A percentile compares a stretch with the other conserved stretches of the same genome.
Evolutionary conservation across 495 filamentous ascomycete genomes (phyloP).

Genomic region (Aspergillus leporis): DNA sequence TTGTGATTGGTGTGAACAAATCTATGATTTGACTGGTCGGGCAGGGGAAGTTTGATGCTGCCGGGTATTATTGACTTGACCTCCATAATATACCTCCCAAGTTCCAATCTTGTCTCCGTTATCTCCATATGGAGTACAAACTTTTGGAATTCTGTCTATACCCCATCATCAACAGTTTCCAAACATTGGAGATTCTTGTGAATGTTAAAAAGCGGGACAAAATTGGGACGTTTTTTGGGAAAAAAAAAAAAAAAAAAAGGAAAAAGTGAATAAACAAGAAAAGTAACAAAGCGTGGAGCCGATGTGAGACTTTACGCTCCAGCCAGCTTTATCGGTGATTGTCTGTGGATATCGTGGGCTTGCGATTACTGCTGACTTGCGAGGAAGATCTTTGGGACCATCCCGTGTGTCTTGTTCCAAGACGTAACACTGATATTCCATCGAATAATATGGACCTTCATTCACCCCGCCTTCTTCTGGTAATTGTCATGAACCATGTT

Average conservation of each 20-base stretch:
- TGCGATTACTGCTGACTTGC: background rate
- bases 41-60: background rate
- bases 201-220: background rate
- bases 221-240: background rate
- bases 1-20: too few relatives aligned
- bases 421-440: background rate
- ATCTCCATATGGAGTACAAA: background rate
- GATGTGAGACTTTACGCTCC: background rate
- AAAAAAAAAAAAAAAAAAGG: background rate
- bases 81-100: too few relatives aligned
- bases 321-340: background rate
- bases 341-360: background rate
- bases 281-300: slow-evolving; percentile 2
- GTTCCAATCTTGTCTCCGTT: background rate
- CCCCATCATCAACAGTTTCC: too few relatives aligned
- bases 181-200: too few relatives aligned
- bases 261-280: background rate
- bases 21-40: too few relatives aligned
- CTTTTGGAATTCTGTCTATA: background rate
- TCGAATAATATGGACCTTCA: background rate
- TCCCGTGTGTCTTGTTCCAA: background rate
- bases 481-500: background rate
- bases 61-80: too few relatives aligned
- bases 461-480: background rate
- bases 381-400: background rate